A percentile compares a stretch with the other conserved stretches of the same genome.
These are phyloP conservation scores for Uromyces viciae-fabae DNA, from an alignment of 1,284 basidiomycete genomes.

Conservation along the genomic window DNA sequence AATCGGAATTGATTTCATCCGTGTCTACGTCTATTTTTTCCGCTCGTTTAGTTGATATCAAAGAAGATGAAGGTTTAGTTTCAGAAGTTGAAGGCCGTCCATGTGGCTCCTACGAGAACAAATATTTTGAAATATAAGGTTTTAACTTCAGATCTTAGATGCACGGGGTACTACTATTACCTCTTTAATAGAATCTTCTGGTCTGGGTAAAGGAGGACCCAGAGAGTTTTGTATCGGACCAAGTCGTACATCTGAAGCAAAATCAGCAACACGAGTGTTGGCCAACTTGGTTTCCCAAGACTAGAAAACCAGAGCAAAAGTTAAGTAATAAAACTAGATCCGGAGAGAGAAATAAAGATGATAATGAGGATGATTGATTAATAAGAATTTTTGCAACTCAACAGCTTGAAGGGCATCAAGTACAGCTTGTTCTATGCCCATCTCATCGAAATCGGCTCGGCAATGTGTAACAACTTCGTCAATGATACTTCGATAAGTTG, in stretches of 20 bases:
- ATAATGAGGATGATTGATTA: background rate
- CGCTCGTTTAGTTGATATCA: constrained; percentile 24
- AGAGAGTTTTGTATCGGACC: constrained; percentile 38
- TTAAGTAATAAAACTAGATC: background rate
- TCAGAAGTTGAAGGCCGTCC: constrained; percentile 32
- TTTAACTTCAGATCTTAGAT: background rate
- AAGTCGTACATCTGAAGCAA: constrained; percentile 29
- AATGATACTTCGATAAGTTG: constrained; percentile 87
- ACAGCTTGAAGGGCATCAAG: constrained; percentile 81
- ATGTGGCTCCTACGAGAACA: background rate
- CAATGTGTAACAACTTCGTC: constrained; percentile 88
- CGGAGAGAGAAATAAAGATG: background rate
- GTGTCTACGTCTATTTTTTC: constrained; percentile 57
- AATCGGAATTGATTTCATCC: constrained; percentile 90
- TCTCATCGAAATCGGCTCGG: constrained; percentile 93
- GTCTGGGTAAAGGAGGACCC: constrained; percentile 35
- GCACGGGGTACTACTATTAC: background rate
- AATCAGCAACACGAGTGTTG: constrained; percentile 39
- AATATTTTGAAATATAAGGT: background rate
- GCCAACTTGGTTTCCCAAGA: constrained; percentile 45
- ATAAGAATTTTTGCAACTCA: constrained; percentile 54
- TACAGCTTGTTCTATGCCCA: constrained; percentile 87
- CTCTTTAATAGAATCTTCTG: constrained; percentile 18
- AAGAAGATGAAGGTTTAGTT: constrained; percentile 4
- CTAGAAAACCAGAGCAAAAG: background rate